A percentile compares a stretch with the other conserved stretches of the same genome.
phyloP scores from a whole-genome alignment of 345 rosid genomes.

The Trapa bicornis region DNA sequence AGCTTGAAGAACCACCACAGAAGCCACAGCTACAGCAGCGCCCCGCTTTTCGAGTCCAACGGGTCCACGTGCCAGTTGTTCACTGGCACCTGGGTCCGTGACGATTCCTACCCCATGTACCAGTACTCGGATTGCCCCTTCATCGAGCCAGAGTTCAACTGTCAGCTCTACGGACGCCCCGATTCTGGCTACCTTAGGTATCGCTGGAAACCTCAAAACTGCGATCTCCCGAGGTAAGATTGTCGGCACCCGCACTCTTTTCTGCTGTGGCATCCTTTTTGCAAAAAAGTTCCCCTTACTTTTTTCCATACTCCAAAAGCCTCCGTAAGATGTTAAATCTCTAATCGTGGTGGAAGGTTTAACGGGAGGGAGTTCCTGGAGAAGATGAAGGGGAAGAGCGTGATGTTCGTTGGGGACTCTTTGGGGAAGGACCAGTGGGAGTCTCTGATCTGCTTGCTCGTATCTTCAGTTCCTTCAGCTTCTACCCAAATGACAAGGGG shows the following conservation, averaged over 20 bases:
- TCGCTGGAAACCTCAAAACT: constrained; percentile 75
- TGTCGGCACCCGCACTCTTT: background rate
- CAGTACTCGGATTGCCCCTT: constrained; percentile 33
- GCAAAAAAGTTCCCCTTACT: background rate
- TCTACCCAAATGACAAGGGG: constrained; percentile 46
- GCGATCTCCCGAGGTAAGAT: constrained; percentile 63
- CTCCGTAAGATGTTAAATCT: no score
- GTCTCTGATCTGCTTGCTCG: constrained; percentile 74
- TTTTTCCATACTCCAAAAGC: constrained; percentile 1
- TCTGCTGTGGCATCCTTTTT: no score
- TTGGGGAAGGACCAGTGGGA: constrained; percentile 86
- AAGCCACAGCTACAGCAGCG: constrained; percentile 27
- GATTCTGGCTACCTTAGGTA: constrained; percentile 77
- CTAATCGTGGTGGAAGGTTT: constrained; percentile 32
- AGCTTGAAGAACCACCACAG: constrained; percentile 52
- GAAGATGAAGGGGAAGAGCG: constrained; percentile 53
- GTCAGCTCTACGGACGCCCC: constrained; percentile 76
- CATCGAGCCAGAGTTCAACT: constrained; percentile 70
- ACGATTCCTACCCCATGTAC: constrained; percentile 65
- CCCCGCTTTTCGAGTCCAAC: constrained; percentile 49
- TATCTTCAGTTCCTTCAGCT: constrained; percentile 39
- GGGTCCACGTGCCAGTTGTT: constrained; percentile 46
- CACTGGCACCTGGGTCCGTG: constrained; percentile 60
- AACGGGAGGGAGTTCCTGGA: constrained; percentile 53
- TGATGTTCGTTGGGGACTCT: constrained; percentile 96